A percentile compares a stretch with the other conserved stretches of the same genome.
Evolutionary conservation across 371 early-diverging fungal genomes (phyloP).

Genomic region (Cokeromyces recurvatus): DNA sequence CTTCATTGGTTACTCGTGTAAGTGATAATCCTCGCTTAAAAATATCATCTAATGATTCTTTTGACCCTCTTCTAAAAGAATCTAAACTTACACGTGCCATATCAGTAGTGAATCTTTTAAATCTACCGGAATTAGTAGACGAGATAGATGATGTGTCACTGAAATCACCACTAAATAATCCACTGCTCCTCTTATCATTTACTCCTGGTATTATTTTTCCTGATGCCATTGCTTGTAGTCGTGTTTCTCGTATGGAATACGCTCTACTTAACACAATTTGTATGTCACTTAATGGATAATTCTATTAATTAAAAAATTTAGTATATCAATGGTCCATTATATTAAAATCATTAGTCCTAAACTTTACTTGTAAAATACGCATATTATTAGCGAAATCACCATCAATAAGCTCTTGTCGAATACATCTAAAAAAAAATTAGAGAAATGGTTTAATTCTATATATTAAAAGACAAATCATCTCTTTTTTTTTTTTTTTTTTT

Average conservation of each 20-base stretch:
- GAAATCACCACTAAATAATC: slow-evolving; percentile 24
- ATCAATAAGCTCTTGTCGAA: slow-evolving; percentile 51
- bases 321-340: background rate
- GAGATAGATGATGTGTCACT: slow-evolving; percentile 44
- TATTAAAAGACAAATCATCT: background rate
- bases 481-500: slow-evolving; percentile 1
- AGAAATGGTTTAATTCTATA: too few relatives aligned
- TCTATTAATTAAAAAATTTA: slow-evolving; percentile 23
- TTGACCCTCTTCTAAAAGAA: slow-evolving; percentile 35
- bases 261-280: slow-evolving; percentile 41
- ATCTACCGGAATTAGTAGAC: slow-evolving; percentile 30
- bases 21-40: slow-evolving; percentile 25
- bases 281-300: slow-evolving; percentile 51
- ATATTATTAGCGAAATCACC: slow-evolving; percentile 67
- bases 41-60: slow-evolving; percentile 39
- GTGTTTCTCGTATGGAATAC: slow-evolving; percentile 32
- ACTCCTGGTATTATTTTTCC: slow-evolving; percentile 38
- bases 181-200: slow-evolving; percentile 28
- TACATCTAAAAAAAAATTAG: slow-evolving; percentile 39
- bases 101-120: slow-evolving; percentile 34
- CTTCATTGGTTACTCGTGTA: slow-evolving; percentile 9
- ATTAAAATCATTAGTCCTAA: background rate
- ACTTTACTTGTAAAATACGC: slow-evolving; percentile 59
- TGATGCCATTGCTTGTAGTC: slow-evolving; percentile 23
- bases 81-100: slow-evolving; percentile 39